phyloP scores from a whole-genome alignment of 352 stramenopile species.

The Thraustotheca clavata region DNA sequence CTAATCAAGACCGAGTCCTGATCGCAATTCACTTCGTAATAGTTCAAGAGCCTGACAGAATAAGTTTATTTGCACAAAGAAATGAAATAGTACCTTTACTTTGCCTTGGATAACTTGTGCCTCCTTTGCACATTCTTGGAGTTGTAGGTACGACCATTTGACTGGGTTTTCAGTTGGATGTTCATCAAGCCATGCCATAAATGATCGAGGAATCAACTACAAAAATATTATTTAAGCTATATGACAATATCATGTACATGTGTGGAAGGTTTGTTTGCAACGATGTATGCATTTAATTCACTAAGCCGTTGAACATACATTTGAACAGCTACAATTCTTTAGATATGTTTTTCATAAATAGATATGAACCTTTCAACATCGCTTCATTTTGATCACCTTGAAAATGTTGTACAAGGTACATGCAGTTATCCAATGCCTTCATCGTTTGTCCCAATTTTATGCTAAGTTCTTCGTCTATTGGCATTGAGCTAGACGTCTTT shows the following conservation, averaged over 20 bases:
- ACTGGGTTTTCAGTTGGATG: constrained; percentile 19
- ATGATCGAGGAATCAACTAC: constrained; percentile 3
- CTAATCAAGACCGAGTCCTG: constrained; percentile 11
- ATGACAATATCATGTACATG: constrained; percentile 6
- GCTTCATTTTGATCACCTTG: constrained; percentile 15
- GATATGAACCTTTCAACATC: constrained; percentile 12
- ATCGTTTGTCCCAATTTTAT: constrained; percentile 17
- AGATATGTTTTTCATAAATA: neutral
- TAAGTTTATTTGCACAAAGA: no score
- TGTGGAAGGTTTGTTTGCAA: neutral
- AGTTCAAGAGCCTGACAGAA: constrained; percentile 10
- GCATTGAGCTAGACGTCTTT: neutral
- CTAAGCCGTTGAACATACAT: constrained; percentile 11
- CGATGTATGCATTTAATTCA: constrained; percentile 8
- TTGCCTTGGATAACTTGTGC: constrained; percentile 1
- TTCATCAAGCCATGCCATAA: constrained; percentile 13
- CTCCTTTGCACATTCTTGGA: constrained; percentile 14
- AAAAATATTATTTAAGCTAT: neutral
- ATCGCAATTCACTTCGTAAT: constrained; percentile 4
- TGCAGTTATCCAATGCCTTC: constrained; percentile 13
- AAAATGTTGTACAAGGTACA: constrained; percentile 16
- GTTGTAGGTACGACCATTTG: constrained; percentile 15
- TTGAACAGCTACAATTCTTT: neutral
- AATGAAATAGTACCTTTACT: neutral
- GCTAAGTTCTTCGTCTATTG: constrained; percentile 17